Base-by-base conservation (phyloP, 2,329 filamentous ascomycete genomes). In the Exserohilum rostratum region DNA sequence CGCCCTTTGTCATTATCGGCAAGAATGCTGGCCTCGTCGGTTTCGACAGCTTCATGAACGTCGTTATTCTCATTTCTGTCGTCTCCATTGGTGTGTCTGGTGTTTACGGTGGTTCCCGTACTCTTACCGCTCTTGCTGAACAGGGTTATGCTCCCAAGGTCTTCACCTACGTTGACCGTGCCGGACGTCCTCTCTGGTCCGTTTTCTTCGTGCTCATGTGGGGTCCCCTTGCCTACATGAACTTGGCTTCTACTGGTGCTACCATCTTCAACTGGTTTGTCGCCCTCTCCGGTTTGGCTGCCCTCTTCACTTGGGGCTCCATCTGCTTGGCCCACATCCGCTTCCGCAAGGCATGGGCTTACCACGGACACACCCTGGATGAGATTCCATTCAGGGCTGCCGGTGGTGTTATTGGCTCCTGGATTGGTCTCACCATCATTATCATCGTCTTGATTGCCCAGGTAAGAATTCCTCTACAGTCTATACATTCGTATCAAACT, bases 271-370 rank as follows among this genome's bases (percentile, higher is more conserved):
- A 85, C 67, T 96, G 93, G 92, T 85, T 96, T 74, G 81, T 90
- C 37, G 85, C 89, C 55, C 82, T 91, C 43, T 90, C 88, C 1
- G 89, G 87, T 43, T 82, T 92, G 20, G 89, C 87, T 9, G 87
- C 85, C 40, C 84, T 91, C 70, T 90, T 93, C 78, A 92, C 89
- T 5, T 93, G 90, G 90, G 85, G 82, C 50, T 90, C 90, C 61
- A 93, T 96, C 73, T 96, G 91, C 74, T 78, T 96, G n/a, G 85
- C 89, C 20, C 93, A 97, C 76, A 96, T 97, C 70, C 91, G 92
- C 51, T 97, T 97, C 83, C 90, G 93, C 60, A 78, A 79, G 57
- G 74, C 72, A 18, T 77, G 74, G 74, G 64, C 63, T 35, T 68
- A 70, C 53, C 71, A 75, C 45, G 73, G 72, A 35, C 72, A 74